Conservation (phyloP, 495 filamentous ascomycete genomes). For the Neurospora hispaniola region DNA sequence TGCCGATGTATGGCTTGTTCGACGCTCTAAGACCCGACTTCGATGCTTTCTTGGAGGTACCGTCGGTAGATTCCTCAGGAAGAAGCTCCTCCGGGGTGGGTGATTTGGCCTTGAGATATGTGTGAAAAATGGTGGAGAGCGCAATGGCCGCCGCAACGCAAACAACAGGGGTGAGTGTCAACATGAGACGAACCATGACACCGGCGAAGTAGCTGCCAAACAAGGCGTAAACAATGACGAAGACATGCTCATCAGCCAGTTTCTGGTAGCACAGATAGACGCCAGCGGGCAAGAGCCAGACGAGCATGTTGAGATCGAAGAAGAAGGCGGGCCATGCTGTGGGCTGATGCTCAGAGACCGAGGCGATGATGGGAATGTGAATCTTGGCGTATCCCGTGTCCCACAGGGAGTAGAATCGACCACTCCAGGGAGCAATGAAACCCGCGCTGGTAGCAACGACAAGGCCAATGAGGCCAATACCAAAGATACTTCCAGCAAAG, state of each 20-base stretch:
- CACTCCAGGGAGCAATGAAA: conserved; percentile 94
- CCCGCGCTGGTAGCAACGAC: conserved; percentile 77
- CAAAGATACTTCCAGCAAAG: conserved; percentile 57
- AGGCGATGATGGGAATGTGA: conserved; percentile 98
- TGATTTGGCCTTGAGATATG: conserved; percentile 55
- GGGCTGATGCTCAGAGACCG: conserved; percentile 97
- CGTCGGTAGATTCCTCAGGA: conserved; percentile 38
- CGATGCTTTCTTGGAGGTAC: conserved; percentile 36
- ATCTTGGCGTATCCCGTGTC: conserved; percentile 99
- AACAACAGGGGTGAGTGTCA: conserved; percentile 92
- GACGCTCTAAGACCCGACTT: conserved; percentile 57
- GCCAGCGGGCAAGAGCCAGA: conserved; percentile 98
- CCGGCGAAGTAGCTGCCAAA: conserved; percentile 96
- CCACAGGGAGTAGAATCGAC: conserved; percentile 98
- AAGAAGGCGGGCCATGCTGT: conserved; percentile 99
- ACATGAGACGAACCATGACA: conserved; percentile 98
- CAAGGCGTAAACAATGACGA: conserved; percentile 92
- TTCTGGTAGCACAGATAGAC: conserved; percentile 97
- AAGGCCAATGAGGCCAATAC: conserved; percentile 52
- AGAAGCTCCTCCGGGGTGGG: conserved; percentile 39
- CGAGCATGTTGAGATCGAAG: conserved; percentile 95
- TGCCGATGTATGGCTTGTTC: conserved; percentile 63
- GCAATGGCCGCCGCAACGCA: conserved; percentile 91
- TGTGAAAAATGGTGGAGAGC: conserved; percentile 79
- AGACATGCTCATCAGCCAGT: conserved; percentile 93